phyloP scores from a whole-genome alignment of 768 basidiomycete species.

The Rhodotorula paludigena region DNA sequence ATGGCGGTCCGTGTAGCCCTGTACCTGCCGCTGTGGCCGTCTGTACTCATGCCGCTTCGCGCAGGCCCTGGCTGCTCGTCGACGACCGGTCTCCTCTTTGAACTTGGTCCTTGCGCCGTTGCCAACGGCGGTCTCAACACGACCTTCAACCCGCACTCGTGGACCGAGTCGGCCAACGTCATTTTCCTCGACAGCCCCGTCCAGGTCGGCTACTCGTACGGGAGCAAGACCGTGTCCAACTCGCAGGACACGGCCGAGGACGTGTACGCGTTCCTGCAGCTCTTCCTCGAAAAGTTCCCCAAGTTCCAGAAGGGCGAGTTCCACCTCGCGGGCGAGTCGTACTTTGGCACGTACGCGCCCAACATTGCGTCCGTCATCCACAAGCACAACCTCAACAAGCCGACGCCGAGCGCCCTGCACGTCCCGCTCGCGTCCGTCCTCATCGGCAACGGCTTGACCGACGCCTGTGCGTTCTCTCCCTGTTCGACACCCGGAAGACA shows the following conservation, averaged over 20 bases:
- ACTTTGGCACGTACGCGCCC: slow-evolving; percentile 73
- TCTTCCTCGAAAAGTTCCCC: slow-evolving; percentile 72
- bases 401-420: slow-evolving; percentile 14
- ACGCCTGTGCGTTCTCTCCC: slow-evolving; percentile 12
- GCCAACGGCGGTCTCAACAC: slow-evolving; percentile 64
- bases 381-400: slow-evolving; percentile 62
- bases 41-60: neutral
- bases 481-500: too few species aligned
- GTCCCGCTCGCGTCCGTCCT: slow-evolving; percentile 60
- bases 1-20: slow-evolving; percentile 7
- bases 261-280: slow-evolving; percentile 55
- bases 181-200: slow-evolving; percentile 48
- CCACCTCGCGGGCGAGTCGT: slow-evolving; percentile 53
- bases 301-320: slow-evolving; percentile 66
- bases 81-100: slow-evolving; percentile 75
- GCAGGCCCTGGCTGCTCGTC: slow-evolving; percentile 44
- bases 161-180: slow-evolving; percentile 59
- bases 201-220: slow-evolving; percentile 58
- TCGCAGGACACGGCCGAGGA: slow-evolving; percentile 84
- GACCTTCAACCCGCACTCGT: slow-evolving; percentile 70
- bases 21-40: neutral
- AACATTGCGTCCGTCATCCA: slow-evolving; percentile 78
- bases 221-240: slow-evolving; percentile 66
- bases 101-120: slow-evolving; percentile 82
- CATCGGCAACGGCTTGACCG: slow-evolving; percentile 64